A percentile compares a stretch with the other conserved stretches of the same genome.
These are phyloP conservation scores for Symbiodinium natans DNA, from an alignment of 73 alveolate species.

Conservation along the genomic window DNA sequence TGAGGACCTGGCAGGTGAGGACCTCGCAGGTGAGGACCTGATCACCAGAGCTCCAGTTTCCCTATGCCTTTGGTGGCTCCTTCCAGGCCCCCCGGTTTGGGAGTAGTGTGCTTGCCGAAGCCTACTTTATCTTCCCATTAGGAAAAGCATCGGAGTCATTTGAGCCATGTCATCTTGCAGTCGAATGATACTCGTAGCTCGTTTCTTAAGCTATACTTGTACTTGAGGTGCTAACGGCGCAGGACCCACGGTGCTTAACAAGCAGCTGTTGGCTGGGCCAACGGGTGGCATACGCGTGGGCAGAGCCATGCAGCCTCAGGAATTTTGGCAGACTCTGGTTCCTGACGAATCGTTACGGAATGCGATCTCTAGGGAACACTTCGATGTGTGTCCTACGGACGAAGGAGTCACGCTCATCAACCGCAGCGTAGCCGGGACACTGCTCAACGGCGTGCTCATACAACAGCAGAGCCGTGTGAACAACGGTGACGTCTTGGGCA, in stretches of 20 bases:
- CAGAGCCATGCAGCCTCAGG: slow-evolving; percentile 52
- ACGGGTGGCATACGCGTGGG: slow-evolving; percentile 44
- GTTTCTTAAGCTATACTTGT: too few relatives aligned
- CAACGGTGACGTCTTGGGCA: slow-evolving; percentile 33
- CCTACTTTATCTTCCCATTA: too few relatives aligned
- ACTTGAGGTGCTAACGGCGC: background rate
- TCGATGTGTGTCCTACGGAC: background rate
- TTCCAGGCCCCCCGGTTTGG: background rate
- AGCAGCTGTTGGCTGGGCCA: slow-evolving; percentile 26
- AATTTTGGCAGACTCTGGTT: slow-evolving; percentile 56
- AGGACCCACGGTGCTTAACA: slow-evolving; percentile 4
- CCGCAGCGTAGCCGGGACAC: slow-evolving; percentile 61
- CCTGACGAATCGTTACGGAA: slow-evolving; percentile 34
- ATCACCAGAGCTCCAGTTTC: background rate
- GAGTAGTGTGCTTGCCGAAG: too few relatives aligned
- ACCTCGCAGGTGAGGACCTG: background rate
- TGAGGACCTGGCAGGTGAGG: background rate
- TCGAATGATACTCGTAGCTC: too few relatives aligned
- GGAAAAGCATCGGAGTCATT: too few relatives aligned
- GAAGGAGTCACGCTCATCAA: background rate
- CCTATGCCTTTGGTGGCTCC: slow-evolving; percentile 10
- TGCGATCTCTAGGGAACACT: slow-evolving; percentile 58
- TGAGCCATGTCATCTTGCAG: too few relatives aligned
- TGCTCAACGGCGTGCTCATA: slow-evolving; percentile 34
- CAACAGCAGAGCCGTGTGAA: slow-evolving; percentile 24